These are phyloP conservation scores for Brasilioporus rufonigricans DNA, from an alignment of 768 basidiomycete species.

Conservation along the genomic window DNA sequence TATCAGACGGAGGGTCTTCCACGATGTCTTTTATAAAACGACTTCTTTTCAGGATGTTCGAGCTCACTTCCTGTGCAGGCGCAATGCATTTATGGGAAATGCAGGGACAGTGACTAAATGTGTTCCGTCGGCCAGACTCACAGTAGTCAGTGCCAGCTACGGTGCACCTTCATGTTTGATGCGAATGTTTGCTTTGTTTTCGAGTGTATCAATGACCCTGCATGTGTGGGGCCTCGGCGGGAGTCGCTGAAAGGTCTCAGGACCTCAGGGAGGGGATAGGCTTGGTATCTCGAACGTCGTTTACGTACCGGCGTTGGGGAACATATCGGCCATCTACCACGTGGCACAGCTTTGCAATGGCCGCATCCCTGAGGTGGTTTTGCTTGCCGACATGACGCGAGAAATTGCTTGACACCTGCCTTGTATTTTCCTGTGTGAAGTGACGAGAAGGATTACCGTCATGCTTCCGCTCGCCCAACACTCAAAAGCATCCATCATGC, in stretches of 20 bases:
- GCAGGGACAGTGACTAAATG: constrained; percentile 1
- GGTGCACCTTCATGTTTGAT: not conserved
- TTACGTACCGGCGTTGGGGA: constrained; percentile 7
- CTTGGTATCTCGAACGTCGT: not conserved
- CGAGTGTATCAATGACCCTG: constrained; percentile 7
- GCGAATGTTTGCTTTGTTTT: not conserved
- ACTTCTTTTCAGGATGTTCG: constrained; percentile 11
- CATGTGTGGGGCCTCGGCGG: not conserved
- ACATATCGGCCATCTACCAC: constrained; percentile 12
- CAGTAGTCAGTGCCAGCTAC: not conserved
- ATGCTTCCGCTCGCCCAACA: constrained; percentile 11
- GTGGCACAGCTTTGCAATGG: constrained; percentile 19
- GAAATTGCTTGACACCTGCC: constrained; percentile 24
- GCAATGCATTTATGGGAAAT: constrained; percentile 2
- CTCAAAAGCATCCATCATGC: constrained; percentile 24
- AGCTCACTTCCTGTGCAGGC: not conserved
- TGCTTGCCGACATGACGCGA: constrained; percentile 18
- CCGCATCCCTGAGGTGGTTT: constrained; percentile 1
- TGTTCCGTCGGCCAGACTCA: not conserved
- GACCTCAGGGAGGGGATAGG: not conserved
- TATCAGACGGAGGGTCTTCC: constrained; percentile 18
- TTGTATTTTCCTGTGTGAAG: constrained; percentile 22
- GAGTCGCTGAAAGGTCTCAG: not conserved
- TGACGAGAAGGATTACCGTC: constrained; percentile 29
- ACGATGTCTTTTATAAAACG: constrained; percentile 7